phyloP scores from a whole-genome alignment of 2,329 filamentous ascomycete species.

The Aureobasidium sp. region DNA sequence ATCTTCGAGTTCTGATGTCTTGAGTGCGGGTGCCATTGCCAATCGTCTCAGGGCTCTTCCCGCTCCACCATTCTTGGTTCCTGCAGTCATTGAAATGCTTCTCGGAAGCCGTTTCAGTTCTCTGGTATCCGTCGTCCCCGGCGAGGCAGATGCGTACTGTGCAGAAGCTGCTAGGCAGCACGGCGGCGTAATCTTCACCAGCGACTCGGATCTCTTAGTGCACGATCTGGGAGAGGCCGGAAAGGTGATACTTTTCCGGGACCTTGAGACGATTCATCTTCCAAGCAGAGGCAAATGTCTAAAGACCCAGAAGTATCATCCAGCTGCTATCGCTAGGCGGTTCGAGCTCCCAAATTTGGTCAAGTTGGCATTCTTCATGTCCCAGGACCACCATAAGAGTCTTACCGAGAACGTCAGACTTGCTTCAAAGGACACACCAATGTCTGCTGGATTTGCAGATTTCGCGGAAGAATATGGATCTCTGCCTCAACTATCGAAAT shows the following conservation, averaged over 20 bases:
- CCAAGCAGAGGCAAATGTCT: constrained; percentile 27
- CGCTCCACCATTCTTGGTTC: constrained; percentile 65
- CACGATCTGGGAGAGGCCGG: constrained; percentile 60
- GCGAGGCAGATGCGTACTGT: constrained; percentile 80
- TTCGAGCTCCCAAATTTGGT: constrained; percentile 38
- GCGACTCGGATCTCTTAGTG: constrained; percentile 80
- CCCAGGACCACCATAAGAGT: constrained; percentile 26
- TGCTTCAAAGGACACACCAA: constrained; percentile 22
- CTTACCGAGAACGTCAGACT: constrained; percentile 25
- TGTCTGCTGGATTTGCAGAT: constrained; percentile 22
- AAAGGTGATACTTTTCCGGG: constrained; percentile 61
- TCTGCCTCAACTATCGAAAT: constrained; percentile 12
- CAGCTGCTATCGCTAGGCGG: constrained; percentile 38
- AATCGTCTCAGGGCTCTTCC: constrained; percentile 35
- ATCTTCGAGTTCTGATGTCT: constrained; percentile 4
- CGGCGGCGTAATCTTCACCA: constrained; percentile 60
- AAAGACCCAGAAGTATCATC: constrained; percentile 31
- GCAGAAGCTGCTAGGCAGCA: constrained; percentile 55
- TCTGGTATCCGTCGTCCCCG: constrained; percentile 58
- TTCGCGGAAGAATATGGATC: constrained; percentile 29
- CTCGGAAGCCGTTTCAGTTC: constrained; percentile 35
- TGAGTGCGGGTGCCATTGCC: constrained; percentile 9
- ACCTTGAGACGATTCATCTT: constrained; percentile 43
- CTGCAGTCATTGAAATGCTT: constrained; percentile 67
- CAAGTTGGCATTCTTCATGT: constrained; percentile 36